Base-by-base conservation (phyloP, 805 yeast species). In the Barnettozyma sucrosica region DNA sequence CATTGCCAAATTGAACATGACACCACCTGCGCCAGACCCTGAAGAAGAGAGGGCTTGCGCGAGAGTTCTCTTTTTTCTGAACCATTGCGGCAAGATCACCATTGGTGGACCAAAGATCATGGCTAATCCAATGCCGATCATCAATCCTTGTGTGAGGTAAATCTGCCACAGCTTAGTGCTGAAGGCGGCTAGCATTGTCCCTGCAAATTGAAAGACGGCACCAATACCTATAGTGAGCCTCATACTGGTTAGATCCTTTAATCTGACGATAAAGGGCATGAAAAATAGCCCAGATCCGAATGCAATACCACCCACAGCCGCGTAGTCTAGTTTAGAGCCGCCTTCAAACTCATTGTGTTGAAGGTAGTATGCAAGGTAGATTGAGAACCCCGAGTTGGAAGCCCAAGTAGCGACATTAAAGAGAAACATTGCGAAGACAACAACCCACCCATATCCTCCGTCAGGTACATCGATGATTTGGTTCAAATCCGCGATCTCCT, bases 11-110 rank as follows among this genome's bases (percentile, higher is more conserved):
- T 67, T 63, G 57, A 71, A 73, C 40, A 72, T 46, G 9, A 69
- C 62, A 46, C 76, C 76, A 25, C 76, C 76, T 4, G 62, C 52
- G 20, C 76, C 76, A 8, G 70, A 63, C 1, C 75, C 76, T 8
- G 64, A 54, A 23, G 68, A 59, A 6, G 65, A 62, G 2, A 70
- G 45, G 10, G 74, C 71, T 45, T 63, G 59, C 1, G 74, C 72
- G 6, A 67, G 58, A 5, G 82, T 79, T 54, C 89, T 68, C 51
- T 67, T 79, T 51, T 76, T 79, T 34, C 76, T 63, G 61, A 84
- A 84, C 83, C 85, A 83, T 49, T 82, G 88, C 0, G 89, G 88
- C 32, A 84, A 53, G 5, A 83, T 60, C 3, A 79, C 71, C n/a
- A 79, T 65, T 7, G 77, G 78, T 1, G 89, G 82, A 4, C 79